Percentiles rank a stretch among this genome's conserved stretches.
phyloP scores from a whole-genome alignment of 805 yeast genomes.

The Wickerhamiella lipophila region DNA sequence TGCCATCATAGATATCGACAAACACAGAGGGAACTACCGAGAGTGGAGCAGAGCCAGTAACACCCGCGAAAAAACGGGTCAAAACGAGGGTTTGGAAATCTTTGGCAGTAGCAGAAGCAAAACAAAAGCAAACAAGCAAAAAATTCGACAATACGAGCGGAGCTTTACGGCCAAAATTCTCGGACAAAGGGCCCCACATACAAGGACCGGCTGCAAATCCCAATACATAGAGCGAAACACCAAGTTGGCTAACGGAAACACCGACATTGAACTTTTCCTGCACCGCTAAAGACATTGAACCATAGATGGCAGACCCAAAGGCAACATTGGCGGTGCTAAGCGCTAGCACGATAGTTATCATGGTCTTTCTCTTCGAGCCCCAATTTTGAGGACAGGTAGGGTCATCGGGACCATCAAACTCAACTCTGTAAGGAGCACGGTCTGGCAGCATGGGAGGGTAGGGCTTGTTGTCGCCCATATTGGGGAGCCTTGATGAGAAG shows the following conservation, averaged over 20 bases:
- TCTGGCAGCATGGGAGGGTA: slow-evolving; percentile 11
- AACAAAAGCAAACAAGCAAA: slow-evolving; percentile 46
- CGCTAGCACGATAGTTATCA: slow-evolving; percentile 37
- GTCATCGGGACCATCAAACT: slow-evolving; percentile 34
- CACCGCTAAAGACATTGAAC: slow-evolving; percentile 29
- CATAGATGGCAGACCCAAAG: slow-evolving; percentile 72
- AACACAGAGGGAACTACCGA: slow-evolving; percentile 79
- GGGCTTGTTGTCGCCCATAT: slow-evolving; percentile 11
- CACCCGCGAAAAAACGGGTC: slow-evolving; percentile 71
- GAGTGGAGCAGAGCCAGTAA: slow-evolving; percentile 68
- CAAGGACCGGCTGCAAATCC: slow-evolving; percentile 93
- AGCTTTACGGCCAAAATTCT: slow-evolving; percentile 55
- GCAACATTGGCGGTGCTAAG: slow-evolving; percentile 41
- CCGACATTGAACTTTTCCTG: slow-evolving; percentile 44
- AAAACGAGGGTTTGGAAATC: slow-evolving; percentile 59
- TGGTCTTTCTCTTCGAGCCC: slow-evolving; percentile 37
- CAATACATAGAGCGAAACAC: slow-evolving; percentile 66
- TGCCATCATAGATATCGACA: slow-evolving; percentile 64
- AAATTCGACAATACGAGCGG: slow-evolving; percentile 46
- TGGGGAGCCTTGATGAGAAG: neutral
- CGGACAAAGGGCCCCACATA: slow-evolving; percentile 78
- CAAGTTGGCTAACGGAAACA: slow-evolving; percentile 53
- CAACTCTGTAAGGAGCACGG: neutral
- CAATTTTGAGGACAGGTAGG: slow-evolving; percentile 75
- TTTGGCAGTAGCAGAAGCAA: slow-evolving; percentile 64